Base-by-base conservation (phyloP, 2,329 filamentous ascomycete genomes). In the Rhinocladiella similis region DNA sequence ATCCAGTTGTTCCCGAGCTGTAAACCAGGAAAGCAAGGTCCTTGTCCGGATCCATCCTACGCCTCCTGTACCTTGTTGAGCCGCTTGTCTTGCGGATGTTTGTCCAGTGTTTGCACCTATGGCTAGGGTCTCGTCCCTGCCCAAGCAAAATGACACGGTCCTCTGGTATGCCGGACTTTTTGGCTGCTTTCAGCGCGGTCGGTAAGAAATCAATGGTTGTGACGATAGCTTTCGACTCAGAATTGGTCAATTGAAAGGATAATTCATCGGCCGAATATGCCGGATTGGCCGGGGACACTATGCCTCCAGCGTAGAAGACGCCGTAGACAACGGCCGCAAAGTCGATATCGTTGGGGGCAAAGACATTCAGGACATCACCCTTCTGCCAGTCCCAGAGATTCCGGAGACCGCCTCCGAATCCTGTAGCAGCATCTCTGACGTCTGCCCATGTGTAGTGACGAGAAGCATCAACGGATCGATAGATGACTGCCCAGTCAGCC, bases 1-100 rank as follows among this genome's bases (percentile, higher is more conserved):
- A 76, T 1, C 93, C 93, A 0, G 93, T 97, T 0, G 93, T 97
- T 3, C 93, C 93, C 4, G 88, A 92, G 50, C 87, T 91, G 72
- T 96, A 97, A 0, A 95, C 90, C 58, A 97, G 73, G 68, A 94
- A 96, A 0, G 90, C 88, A 18, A 94, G 70, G 68, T 96, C 91
- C 56, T 85, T 86, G 47, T 81, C 79, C 0, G 90, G 83, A 51
- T 89, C 78, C 53, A 91, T 73, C 65, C 82, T 85, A 3, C 84
- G 77, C 53, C 82, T 81, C 16, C 83, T 79, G 66, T 82, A 84
- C 62, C 83, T 78, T 2, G 79, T 77, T 0, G 82, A 77, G 3
- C 83, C 79, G 1, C 83, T 82, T 16, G 84, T 83, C 64, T 89
- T 86, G 50, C 85, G 78, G n/a, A 93, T 81, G 63, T 83, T 83